Evolutionary conservation across 179 eudicot genomes (phyloP), one percentile per base, ranked within the genome.

Genomic region (Carnegiea gigantea): DNA sequence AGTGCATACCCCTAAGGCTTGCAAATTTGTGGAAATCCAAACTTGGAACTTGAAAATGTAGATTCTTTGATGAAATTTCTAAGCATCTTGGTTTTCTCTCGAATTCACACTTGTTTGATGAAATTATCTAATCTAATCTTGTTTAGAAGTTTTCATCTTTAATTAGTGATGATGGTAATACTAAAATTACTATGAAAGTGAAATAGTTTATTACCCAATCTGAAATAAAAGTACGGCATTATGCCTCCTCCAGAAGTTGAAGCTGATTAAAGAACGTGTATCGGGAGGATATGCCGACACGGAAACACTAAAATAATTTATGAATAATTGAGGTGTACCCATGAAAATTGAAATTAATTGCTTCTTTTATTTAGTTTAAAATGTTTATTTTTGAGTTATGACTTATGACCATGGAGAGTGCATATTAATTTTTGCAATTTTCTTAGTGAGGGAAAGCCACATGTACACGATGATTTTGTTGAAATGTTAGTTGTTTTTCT

Each of bases 11-110:
- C 53, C 30, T 73, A 73, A 59, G 30, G 21, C 11, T 14, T 24
- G 62, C 12, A 28, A 28, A 49, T 44, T 75, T 48, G 40, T 73
- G 21, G 59, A 73, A 48, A 44, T 73, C 8, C 33, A 73, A 73
- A 46, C 30, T 46, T 23, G 36, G 57, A 73, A 73, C n/a, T 11
- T 44, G 36, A 44, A 70, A 18, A 4, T 33, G 2, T 36, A 33
- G 44, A 70, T 33, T 33, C 73, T 33, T 70, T 28, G 36, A 67
- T 67, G 71, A 67, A 67, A 12, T 24, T 67, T 67, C 71, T 67
- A 28, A 17, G 38, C 38, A 67, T 67, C 71, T 67, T 67, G 38
- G 71, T 26, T 67, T 67, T 67, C 18, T 67, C 18, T 67, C 2
- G 38, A 28, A 18, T 67, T 67, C 6, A 67, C 71, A 28, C 18